Conservation (phyloP, 306 rosid genomes). For the Fagus sylvatica region DNA sequence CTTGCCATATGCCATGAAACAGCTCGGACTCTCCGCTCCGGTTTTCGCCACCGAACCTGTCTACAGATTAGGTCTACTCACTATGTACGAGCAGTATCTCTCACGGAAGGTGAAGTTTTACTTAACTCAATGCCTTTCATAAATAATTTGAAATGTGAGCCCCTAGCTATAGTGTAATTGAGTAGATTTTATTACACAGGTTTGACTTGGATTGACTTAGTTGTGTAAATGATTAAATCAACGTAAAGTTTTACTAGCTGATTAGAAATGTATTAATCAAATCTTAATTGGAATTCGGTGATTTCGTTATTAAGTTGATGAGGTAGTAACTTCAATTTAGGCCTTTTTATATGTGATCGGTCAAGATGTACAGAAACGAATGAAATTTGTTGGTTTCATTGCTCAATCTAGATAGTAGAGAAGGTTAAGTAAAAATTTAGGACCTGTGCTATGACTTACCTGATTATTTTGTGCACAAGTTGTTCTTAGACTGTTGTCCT, state of each 20-base stretch:
- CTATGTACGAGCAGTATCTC: conserved; percentile 90
- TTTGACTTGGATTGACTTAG: neutral
- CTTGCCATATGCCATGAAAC: conserved; percentile 80
- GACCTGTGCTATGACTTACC: neutral
- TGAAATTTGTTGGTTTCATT: neutral
- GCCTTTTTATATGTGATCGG: neutral
- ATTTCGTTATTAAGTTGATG: neutral
- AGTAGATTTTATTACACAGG: no score
- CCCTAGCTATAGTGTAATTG: neutral
- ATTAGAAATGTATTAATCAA: no score
- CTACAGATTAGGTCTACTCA: conserved; percentile 82
- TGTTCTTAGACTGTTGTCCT: neutral
- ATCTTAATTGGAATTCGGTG: no score
- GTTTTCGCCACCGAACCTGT: conserved; percentile 88
- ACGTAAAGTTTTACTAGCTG: no score
- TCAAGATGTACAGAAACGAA: neutral
- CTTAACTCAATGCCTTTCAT: no score
- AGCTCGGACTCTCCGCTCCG: conserved; percentile 81
- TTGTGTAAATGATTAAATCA: no score
- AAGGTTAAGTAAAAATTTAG: neutral
- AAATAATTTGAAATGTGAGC: neutral
- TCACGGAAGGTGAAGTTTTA: conserved; percentile 68
- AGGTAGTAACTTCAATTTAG: neutral
- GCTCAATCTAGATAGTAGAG: neutral
- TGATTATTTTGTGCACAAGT: neutral